Evolutionary conservation across 257 asterid genomes (phyloP).

Genomic region (Jacaranda mimosifolia): DNA sequence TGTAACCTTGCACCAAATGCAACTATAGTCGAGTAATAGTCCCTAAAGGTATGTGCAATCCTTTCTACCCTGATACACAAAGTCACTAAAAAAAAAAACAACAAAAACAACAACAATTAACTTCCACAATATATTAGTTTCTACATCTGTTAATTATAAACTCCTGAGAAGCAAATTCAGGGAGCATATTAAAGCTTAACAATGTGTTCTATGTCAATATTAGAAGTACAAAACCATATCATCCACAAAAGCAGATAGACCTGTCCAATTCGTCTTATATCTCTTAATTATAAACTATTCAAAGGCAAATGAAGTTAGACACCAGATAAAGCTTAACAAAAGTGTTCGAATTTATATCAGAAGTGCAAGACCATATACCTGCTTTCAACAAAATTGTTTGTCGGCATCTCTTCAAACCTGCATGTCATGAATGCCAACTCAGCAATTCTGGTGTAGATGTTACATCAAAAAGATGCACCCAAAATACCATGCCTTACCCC

Average conservation of each 20-base stretch:
- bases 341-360: not conserved
- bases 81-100: too few relatives aligned
- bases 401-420: conserved; percentile 90
- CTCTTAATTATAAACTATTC: conserved; percentile 2
- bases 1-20: too few relatives aligned
- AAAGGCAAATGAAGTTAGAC: not conserved
- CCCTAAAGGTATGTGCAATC: too few relatives aligned
- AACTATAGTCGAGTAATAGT: too few relatives aligned
- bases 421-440: conserved; percentile 26
- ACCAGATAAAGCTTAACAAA: not conserved
- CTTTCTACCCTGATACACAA: too few relatives aligned
- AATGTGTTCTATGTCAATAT: too few relatives aligned
- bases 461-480: not conserved
- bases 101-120: too few relatives aligned
- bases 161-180: too few relatives aligned
- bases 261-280: not conserved
- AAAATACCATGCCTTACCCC: conserved; percentile 56
- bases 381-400: conserved; percentile 80
- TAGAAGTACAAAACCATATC: not conserved
- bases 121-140: too few relatives aligned
- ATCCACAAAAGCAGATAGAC: not conserved
- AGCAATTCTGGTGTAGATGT: not conserved
- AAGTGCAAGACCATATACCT: conserved; percentile 48
- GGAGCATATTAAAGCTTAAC: too few relatives aligned
- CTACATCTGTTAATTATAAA: too few relatives aligned